A percentile compares a stretch with the other conserved stretches of the same genome.
Evolutionary conservation across 176 grass and related monocot genomes (phyloP).

Genomic region (Phyllostachys edulis): DNA sequence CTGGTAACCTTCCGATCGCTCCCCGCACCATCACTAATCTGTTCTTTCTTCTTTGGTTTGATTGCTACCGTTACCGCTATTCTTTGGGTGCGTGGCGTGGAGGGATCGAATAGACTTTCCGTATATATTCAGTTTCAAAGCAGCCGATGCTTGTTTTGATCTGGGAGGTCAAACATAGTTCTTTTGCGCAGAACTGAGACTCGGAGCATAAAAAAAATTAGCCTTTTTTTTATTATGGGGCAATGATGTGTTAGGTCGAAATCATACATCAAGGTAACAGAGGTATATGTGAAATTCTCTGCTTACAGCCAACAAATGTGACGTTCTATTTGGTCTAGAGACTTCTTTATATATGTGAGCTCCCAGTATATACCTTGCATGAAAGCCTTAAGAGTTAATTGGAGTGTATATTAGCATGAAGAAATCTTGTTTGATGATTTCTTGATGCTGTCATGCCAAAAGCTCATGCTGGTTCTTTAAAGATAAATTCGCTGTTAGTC

Average conservation of each 20-base stretch:
- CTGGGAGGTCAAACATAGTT: neutral
- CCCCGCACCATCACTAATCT: neutral
- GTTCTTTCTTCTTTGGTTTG: neutral
- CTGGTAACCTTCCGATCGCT: slow-evolving; percentile 42
- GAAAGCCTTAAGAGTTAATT: neutral
- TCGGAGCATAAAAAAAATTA: neutral
- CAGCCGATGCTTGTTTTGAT: neutral
- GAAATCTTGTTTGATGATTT: neutral
- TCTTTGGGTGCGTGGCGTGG: neutral
- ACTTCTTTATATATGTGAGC: neutral
- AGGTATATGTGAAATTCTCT: neutral
- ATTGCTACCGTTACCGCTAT: too few species aligned
- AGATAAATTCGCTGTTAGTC: neutral
- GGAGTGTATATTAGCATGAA: neutral
- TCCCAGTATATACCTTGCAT: neutral
- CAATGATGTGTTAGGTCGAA: neutral
- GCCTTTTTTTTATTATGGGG: neutral
- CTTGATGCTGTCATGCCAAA: neutral
- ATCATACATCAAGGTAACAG: too few species aligned
- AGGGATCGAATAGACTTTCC: neutral
- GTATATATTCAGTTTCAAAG: neutral
- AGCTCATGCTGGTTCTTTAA: neutral
- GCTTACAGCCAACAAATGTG: neutral
- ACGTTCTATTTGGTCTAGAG: neutral
- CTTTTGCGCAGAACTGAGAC: neutral